Conservation (phyloP, 192 early-diverging fungal species). For the Coemansia sp. region DNA sequence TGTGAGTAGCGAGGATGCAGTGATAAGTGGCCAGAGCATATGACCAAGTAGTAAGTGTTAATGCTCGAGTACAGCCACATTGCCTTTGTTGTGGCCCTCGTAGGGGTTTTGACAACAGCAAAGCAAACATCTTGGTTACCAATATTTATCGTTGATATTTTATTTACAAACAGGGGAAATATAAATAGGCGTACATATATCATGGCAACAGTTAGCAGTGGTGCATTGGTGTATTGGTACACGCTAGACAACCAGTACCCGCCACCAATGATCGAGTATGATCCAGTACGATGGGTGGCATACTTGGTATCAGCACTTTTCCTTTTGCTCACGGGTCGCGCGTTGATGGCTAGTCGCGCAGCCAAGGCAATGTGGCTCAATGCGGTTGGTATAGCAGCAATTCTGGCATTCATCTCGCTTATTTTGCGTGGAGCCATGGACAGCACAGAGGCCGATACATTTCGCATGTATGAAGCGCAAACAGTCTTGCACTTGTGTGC, state of each 20-base stretch:
- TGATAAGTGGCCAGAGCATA: neutral
- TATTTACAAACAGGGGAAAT: neutral
- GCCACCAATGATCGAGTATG: slow-evolving; percentile 50
- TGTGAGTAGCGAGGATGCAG: neutral
- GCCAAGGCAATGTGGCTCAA: slow-evolving; percentile 36
- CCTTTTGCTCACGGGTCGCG: slow-evolving; percentile 32
- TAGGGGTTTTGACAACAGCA: neutral
- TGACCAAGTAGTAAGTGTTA: slow-evolving; percentile 10
- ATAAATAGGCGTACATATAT: neutral
- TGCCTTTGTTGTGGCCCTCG: neutral
- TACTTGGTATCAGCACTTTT: slow-evolving; percentile 42
- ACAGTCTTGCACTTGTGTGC: slow-evolving; percentile 40
- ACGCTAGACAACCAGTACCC: slow-evolving; percentile 50
- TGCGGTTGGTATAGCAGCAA: slow-evolving; percentile 23
- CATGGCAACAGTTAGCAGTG: slow-evolving; percentile 19
- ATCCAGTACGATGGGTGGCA: slow-evolving; percentile 50
- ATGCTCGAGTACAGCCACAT: neutral
- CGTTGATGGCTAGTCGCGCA: slow-evolving; percentile 26
- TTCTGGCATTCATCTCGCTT: slow-evolving; percentile 44
- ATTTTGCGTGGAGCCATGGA: slow-evolving; percentile 47
- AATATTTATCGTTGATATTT: neutral
- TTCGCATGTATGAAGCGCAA: slow-evolving; percentile 51
- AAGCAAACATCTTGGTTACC: neutral
- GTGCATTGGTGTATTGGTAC: slow-evolving; percentile 48
- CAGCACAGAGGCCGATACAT: slow-evolving; percentile 31